Conservation (phyloP, 352 stramenopile genomes). For the Phytophthora tentaculata region DNA sequence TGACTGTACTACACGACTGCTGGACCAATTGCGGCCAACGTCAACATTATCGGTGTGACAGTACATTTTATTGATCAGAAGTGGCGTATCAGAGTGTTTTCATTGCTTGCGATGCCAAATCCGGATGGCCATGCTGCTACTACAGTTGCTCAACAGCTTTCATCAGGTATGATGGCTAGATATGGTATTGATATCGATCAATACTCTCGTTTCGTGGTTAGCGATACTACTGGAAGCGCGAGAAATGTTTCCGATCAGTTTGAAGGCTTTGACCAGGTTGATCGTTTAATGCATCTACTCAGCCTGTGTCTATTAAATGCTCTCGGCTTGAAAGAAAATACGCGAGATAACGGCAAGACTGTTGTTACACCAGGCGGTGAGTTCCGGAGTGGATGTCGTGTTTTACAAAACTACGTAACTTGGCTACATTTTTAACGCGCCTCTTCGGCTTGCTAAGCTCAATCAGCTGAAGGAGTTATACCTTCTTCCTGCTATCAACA, state of each 20-base stretch:
- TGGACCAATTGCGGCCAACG: conserved; percentile 7
- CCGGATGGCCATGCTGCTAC: not conserved
- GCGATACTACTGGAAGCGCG: not conserved
- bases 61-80: conserved; percentile 9
- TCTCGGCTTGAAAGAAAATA: not conserved
- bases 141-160: not conserved
- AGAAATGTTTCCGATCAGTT: not conserved
- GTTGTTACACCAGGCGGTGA: not conserved
- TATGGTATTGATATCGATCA: not conserved
- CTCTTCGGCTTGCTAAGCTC: not conserved
- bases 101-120: conserved; percentile 12
- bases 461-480: not conserved
- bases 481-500: not conserved
- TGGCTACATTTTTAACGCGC: not conserved
- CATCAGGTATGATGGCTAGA: not conserved
- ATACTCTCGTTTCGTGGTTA: not conserved
- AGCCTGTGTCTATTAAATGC: not conserved
- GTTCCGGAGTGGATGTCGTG: not conserved
- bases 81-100: conserved; percentile 8
- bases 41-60: conserved; percentile 12
- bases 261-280: not conserved
- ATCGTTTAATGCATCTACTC: not conserved
- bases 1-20: conserved; percentile 6
- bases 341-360: not conserved
- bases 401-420: not conserved